phyloP scores from a whole-genome alignment of 2,329 filamentous ascomycete genomes.

The Colletotrichum graminicola region DNA sequence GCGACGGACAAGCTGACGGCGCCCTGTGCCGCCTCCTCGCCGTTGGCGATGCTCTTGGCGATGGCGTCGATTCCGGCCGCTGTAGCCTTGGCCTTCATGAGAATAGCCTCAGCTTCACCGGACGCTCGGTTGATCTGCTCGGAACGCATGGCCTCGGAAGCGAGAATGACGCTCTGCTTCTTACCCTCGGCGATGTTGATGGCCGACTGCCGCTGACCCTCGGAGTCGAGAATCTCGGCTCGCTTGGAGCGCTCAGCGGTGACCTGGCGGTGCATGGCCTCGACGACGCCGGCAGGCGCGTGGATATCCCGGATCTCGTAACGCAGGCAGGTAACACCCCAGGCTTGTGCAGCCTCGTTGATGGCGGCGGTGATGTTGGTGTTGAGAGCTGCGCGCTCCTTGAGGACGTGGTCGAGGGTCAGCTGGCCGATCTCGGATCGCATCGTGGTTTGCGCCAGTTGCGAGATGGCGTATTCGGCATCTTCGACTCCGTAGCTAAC shows the following conservation, averaged over 20 bases:
- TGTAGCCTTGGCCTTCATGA: conserved; percentile 86
- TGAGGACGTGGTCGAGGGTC: conserved; percentile 95
- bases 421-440: conserved; percentile 97
- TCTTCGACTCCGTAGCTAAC: conserved; percentile 95
- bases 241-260: conserved; percentile 97
- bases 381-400: conserved; percentile 96
- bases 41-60: conserved; percentile 78
- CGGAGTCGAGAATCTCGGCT: conserved; percentile 96
- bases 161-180: conserved; percentile 97
- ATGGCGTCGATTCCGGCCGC: conserved; percentile 91
- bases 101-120: conserved; percentile 94
- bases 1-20: conserved; percentile 91
- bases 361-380: conserved; percentile 99
- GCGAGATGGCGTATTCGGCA: conserved; percentile 97
- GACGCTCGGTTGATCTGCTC: conserved; percentile 94
- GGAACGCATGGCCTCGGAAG: conserved; percentile 88
- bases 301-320: conserved; percentile 99
- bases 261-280: conserved; percentile 98
- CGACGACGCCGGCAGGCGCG: conserved; percentile 91
- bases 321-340: conserved; percentile 94
- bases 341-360: conserved; percentile 96
- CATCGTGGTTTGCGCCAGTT: conserved; percentile 99
- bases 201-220: conserved; percentile 95
- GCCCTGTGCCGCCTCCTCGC: conserved; percentile 80
- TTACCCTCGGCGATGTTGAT: conserved; percentile 99